Evolutionary conservation across 805 yeast genomes (phyloP), one percentile per base, ranked within the genome.

Genomic region (Saccharomycopsis sp.): DNA sequence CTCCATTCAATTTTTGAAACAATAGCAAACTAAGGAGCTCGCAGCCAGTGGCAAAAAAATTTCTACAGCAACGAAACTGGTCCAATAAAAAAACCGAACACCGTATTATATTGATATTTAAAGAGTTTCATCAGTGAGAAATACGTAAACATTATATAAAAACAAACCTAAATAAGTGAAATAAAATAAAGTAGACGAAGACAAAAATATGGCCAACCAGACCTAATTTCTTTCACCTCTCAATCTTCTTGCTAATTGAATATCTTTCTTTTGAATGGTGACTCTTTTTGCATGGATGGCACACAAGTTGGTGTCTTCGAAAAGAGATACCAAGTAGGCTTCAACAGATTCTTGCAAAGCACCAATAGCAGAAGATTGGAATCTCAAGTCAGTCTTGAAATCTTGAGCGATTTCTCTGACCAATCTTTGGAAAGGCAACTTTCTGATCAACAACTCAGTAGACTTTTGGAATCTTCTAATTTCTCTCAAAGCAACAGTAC

Each of bases 221-320:
- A 44, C 82, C 64, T 80, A 82, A 65, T 86, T 78, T 79, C 88
- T 82, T 80, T 85, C 94, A 71, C 94, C 94, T 75, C 95, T 86
- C 74, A 87, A 85, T 81, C 95, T 88, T 79, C 94, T 87, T 65
- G 95, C 95, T 68, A 87, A 84, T 75, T 85, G 90, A 73, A 87
- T 86, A 74, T 87, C 94, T 82, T 87, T 87, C 86, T 87, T 87
- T 79, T 87, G 92, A 73, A 87, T 87, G 67, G 94, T 87, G 69
- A 87, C 94, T 81, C 94, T 86, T 87, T 87, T 87, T 71, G 94
- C 94, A 79, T 87, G 94, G 69, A 88, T 85, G 68, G 94, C 94
- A 79, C 94, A 87, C 77, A 87, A 81, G 83, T 87, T 87, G 67
- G 94, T 87, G 78, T 87, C 94, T 79, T 87, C 94, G 68, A 87